Evolutionary conservation across 2,329 filamentous ascomycete genomes (phyloP).

Genomic region (Cladosporium halotolerans): DNA sequence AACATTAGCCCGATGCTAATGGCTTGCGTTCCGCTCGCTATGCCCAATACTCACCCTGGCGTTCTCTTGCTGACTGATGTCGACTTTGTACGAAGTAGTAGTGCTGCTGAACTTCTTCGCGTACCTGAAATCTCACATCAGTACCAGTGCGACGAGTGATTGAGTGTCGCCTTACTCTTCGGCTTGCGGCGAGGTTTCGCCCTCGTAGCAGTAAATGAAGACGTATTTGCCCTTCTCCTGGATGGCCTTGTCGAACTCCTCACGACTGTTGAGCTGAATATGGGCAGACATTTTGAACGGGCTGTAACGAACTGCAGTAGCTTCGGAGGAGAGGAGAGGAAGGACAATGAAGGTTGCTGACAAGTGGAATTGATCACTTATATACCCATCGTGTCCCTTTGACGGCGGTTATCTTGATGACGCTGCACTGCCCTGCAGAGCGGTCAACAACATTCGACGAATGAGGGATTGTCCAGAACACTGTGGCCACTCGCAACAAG

Average conservation of each 20-base stretch:
- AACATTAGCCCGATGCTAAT: not conserved
- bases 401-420: no score
- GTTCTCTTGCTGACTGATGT: conserved; percentile 19
- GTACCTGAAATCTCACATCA: conserved; percentile 16
- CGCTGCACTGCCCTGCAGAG: not conserved
- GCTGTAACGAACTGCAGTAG: not conserved
- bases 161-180: conserved; percentile 21
- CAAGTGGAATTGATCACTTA: not conserved
- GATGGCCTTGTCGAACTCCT: conserved; percentile 26
- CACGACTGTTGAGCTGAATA: conserved; percentile 26
- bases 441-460: conserved; percentile 2
- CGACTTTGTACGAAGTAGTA: conserved; percentile 26
- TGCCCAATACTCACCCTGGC: conserved; percentile 18
- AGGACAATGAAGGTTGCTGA: no score
- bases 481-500: not conserved
- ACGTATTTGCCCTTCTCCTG: conserved; percentile 27
- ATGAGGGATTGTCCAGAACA: not conserved
- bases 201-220: conserved; percentile 29
- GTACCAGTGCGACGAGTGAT: not conserved
- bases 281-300: conserved; percentile 17
- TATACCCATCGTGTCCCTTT: not conserved
- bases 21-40: not conserved
- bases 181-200: conserved; percentile 19
- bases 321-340: not conserved
- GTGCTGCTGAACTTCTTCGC: conserved; percentile 24